Conservation (phyloP, 192 early-diverging fungal species). For the Coemansia sp. region DNA sequence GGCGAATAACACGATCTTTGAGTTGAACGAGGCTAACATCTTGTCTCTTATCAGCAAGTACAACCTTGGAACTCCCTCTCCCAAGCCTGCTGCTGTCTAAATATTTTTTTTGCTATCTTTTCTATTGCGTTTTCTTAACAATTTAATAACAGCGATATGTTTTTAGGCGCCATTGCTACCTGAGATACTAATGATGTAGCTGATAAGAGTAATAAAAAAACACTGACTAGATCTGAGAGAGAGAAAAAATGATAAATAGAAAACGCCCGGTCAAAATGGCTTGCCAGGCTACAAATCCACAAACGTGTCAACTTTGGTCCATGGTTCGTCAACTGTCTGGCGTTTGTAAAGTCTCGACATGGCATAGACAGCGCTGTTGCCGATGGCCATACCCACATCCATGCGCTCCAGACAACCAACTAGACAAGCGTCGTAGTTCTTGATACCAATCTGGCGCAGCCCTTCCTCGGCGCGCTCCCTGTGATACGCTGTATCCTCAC, state of each 20-base stretch:
- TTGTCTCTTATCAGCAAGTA: slow-evolving; percentile 30
- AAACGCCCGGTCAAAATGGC: background rate
- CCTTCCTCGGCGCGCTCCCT: slow-evolving; percentile 14
- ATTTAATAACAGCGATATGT: background rate
- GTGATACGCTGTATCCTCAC: slow-evolving; percentile 14
- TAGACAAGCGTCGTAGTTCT: slow-evolving; percentile 28
- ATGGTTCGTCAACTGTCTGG: slow-evolving; percentile 16
- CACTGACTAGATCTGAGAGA: too few species aligned
- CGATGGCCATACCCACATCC: slow-evolving; percentile 45
- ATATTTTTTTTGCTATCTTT: background rate
- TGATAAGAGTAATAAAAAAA: too few species aligned
- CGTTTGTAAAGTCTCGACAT: slow-evolving; percentile 18
- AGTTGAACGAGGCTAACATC: slow-evolving; percentile 27
- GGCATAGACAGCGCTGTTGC: slow-evolving; percentile 27
- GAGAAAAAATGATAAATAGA: too few species aligned
- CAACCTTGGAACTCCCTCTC: slow-evolving; percentile 24
- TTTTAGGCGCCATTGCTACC: too few species aligned
- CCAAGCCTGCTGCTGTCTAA: slow-evolving; percentile 28
- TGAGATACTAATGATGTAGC: too few species aligned
- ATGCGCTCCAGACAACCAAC: slow-evolving; percentile 38
- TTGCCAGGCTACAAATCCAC: too few species aligned
- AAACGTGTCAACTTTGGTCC: background rate
- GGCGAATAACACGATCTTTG: slow-evolving; percentile 7
- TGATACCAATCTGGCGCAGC: slow-evolving; percentile 19
- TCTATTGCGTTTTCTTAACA: background rate